These are phyloP conservation scores for Puccinia triticina DNA, from an alignment of 1,284 basidiomycete species.

Conservation along the genomic window DNA sequence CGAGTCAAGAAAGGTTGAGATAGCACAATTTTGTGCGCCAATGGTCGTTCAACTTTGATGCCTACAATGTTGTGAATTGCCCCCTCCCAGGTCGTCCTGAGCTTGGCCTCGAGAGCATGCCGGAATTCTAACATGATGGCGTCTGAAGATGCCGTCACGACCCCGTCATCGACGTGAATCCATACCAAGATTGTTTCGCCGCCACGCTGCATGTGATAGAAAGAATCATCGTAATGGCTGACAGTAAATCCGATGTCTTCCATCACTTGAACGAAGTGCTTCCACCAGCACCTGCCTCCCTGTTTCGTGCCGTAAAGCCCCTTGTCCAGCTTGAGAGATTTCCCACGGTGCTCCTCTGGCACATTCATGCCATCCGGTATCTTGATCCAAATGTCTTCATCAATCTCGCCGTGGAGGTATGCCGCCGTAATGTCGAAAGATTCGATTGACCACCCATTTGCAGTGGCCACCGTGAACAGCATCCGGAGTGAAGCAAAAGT, in stretches of 20 bases:
- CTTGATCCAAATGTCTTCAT: slow-evolving; percentile 30
- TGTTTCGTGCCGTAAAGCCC: slow-evolving; percentile 31
- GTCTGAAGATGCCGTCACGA: neutral
- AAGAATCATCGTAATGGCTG: slow-evolving; percentile 16
- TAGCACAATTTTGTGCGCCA: neutral
- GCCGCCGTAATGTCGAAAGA: slow-evolving; percentile 27
- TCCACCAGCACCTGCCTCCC: slow-evolving; percentile 30
- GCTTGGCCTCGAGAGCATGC: neutral
- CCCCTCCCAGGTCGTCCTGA: neutral
- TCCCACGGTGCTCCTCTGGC: neutral
- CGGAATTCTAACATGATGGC: neutral
- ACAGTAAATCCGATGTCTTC: slow-evolving; percentile 2
- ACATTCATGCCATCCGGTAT: neutral
- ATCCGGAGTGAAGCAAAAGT: slow-evolving; percentile 3
- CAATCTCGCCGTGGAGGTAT: slow-evolving; percentile 20
- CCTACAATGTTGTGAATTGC: neutral
- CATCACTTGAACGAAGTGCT: slow-evolving; percentile 2
- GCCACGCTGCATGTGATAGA: neutral
- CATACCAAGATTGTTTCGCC: slow-evolving; percentile 13
- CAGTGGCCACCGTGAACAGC: neutral
- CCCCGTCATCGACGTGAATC: slow-evolving; percentile 30
- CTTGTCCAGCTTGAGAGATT: neutral
- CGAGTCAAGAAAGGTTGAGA: neutral
- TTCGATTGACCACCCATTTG: neutral
- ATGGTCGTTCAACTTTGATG: neutral